Base-by-base conservation (phyloP, 495 filamentous ascomycete genomes). In the Viridothelium virens region DNA sequence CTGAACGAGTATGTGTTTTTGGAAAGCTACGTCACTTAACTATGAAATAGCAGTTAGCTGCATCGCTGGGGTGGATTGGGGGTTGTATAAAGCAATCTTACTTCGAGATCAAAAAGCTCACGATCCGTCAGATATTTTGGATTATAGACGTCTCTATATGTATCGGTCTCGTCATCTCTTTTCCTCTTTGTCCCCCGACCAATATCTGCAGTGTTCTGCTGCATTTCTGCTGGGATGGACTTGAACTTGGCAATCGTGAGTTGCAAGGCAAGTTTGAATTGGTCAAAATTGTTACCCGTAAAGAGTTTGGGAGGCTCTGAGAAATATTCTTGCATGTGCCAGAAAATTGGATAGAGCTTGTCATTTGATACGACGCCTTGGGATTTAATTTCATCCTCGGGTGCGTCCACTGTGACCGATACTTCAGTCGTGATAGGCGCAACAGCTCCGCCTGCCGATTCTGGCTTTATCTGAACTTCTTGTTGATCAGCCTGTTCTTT, bases 91-190 rank as follows among this genome's bases (percentile, higher is more conserved):
- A 65, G 64, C 37, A 67, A 53, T 50, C 79, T 63, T 80, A 91
- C 89, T 82, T 99, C 94, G 56, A 97, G 84, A 69, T 94, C 90
- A 77, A 99, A 99, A 2, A 99, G 81, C 74, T 97, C 95, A 62
- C 89, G 83, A 69, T 91, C 95, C 25, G 94, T 99, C 11, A 99
- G 81, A 76, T 97, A 99, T 73, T 97, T 97, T 9, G 94, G 92
- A 71, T 97, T 97, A 79, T 95, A 96, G 33, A 83, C 88, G 73
- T 86, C 89, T 39, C 87, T 82, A 56, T 91, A 80, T 62, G 82
- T 79, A 39, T 85, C 81, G 50, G 82, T 79, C 63, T 85, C 83
- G 34, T 83, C 83, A 37, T 70, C 76, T 39, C 85, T 84, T 73
- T 93, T 96, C 38, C 89, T 82, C 75, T 95, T 95, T n/a, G 80